phyloP scores from a whole-genome alignment of 2,329 filamentous ascomycete genomes.

The Periconia sp. region DNA sequence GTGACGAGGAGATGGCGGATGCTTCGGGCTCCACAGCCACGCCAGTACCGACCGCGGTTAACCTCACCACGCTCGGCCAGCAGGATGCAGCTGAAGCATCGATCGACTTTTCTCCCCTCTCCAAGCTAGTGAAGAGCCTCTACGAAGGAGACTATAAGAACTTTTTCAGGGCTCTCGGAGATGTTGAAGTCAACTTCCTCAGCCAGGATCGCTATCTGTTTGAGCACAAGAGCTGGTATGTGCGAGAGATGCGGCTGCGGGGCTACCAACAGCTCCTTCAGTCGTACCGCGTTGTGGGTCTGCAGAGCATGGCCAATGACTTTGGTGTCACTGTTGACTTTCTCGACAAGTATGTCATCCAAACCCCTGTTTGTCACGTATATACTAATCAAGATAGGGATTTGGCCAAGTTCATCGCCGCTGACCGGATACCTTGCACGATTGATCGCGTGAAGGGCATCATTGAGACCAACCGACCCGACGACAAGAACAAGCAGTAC shows the following conservation, averaged over 20 bases:
- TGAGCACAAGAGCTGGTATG: slow-evolving; percentile 96
- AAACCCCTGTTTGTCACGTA: background rate
- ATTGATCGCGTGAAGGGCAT: slow-evolving; percentile 96
- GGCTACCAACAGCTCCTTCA: slow-evolving; percentile 97
- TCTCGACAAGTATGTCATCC: slow-evolving; percentile 74
- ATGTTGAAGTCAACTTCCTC: slow-evolving; percentile 91
- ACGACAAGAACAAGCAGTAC: slow-evolving; percentile 99
- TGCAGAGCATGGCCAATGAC: slow-evolving; percentile 94
- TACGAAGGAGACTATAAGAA: slow-evolving; percentile 93
- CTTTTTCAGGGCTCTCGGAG: slow-evolving; percentile 87
- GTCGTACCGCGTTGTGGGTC: slow-evolving; percentile 94
- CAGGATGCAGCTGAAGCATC: slow-evolving; percentile 73
- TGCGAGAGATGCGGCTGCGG: slow-evolving; percentile 95
- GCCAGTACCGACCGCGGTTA: slow-evolving; percentile 72
- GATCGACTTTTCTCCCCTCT: slow-evolving; percentile 86
- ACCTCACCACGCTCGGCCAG: slow-evolving; percentile 82
- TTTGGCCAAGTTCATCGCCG: slow-evolving; percentile 94
- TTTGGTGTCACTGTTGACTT: slow-evolving; percentile 98
- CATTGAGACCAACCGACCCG: slow-evolving; percentile 95
- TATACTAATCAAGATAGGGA: slow-evolving; percentile 60
- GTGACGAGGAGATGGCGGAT: slow-evolving; percentile 75
- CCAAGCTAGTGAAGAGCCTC: slow-evolving; percentile 84
- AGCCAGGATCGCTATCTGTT: slow-evolving; percentile 92
- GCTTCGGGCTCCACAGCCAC: slow-evolving; percentile 51
- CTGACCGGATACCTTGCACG: slow-evolving; percentile 90